Base-by-base conservation (phyloP, 1,284 basidiomycete species). In the Somion occarium region DNA sequence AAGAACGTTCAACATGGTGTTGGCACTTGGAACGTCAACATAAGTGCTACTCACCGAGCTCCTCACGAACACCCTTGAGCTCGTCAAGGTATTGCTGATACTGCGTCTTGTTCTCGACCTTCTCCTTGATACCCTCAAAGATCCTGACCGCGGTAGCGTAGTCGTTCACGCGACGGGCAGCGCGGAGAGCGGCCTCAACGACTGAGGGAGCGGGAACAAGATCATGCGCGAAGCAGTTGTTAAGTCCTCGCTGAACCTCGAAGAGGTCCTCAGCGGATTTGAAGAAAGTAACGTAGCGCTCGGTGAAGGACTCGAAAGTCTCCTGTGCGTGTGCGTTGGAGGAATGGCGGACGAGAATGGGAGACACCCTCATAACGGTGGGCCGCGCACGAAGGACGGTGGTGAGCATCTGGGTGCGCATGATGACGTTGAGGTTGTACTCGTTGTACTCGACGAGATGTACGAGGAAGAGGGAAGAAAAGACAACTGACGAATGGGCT, bases 191-290 rank as follows among this genome's bases (percentile, higher is more conserved):
- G 56, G 90, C 88, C 74, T 95, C 93, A 56, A 98, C 78, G 61
- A 98, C 93, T 52, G 81, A 75, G 44, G 92, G 85, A 7, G 93
- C 85, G 7, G 96, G 96, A 23, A 99, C 97, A 57, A 99, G 82
- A 71, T 99, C 96, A 73, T 99, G 96, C 1, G 96, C 92, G 69
- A 99, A 99, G 75, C 93, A 97, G 82, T 99, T 99, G 82, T 99
- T 99, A 61, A 99, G 79, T 44, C 96, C 96, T 55, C 96, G 90
- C 73, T 98, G 93, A 59, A 96, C 88, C 77, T 98, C 95, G 68
- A 98, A 98, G 56, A 97, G 82, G 76, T 98, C 96, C 68, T 93
- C 85, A 48, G 94, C 93, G 49, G 83, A 80, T 66, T 89, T 76
- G 79, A 98, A 98, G 76, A 98, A 99, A 60, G 80, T 78, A 66